Evolutionary conservation across 768 basidiomycete species (phyloP), one percentile per base, ranked within the genome.

Genomic region (Podaxis mareebaensis): DNA sequence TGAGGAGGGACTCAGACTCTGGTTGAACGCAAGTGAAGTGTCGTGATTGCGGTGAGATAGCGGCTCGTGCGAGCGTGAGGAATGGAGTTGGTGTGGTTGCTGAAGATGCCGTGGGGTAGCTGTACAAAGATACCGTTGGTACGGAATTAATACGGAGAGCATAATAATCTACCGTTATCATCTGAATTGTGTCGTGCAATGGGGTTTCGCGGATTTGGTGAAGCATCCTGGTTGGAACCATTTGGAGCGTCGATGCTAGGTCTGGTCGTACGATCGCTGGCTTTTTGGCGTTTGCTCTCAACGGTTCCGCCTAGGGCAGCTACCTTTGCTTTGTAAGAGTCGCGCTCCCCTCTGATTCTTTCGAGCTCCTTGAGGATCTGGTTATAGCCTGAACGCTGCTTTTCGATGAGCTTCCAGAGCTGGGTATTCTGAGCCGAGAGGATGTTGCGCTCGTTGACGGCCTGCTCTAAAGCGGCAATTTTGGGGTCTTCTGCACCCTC

Each of bases 341-440:
- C 94, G 17, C 95, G 84, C 72, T 96, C 95, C 11, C 78, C 79
- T 13, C 95, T 82, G 56, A 96, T 84, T 60, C 95, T 85, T 67
- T 96, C 94, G 49, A 93, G 81, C 68, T 96, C 93, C 76, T 92
- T 92, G 73, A 90, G 79, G 60, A 93, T 85, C 61, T 90, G 87
- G 64, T 84, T 86, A 71, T 92, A 92, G n/a, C 88, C 91, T 22
- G 85, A 75, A 60, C 93, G 85, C 74, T 95, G 93, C 73, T 95
- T 96, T 81, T 96, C 93, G 71, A 96, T 89, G 66, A 96, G 83
- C 75, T 95, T 96, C 95, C 95, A 96, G 22, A 96, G 85, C 76
- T 96, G 93, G 15, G 88, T 78, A 73, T 96, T 96, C 78, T 96
- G 95, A 3, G 86, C 76, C 11, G 90, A 85, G 55, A 95, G 85